phyloP scores from a whole-genome alignment of 257 asterid genomes.

The Misopates orontium region DNA sequence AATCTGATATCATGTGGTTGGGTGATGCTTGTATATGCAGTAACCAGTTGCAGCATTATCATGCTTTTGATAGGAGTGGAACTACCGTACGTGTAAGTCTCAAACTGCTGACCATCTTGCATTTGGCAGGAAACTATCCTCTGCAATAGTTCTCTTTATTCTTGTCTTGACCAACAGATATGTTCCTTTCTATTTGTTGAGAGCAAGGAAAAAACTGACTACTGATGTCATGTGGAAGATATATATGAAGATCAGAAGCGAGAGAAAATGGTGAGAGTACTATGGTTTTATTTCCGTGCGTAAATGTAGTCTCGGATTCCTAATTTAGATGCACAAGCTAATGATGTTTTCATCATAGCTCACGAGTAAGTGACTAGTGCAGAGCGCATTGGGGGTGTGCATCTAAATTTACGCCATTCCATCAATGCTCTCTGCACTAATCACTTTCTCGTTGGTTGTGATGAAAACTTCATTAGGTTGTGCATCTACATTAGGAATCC shows the following conservation, averaged over 20 bases:
- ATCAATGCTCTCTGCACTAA: conserved; percentile 40
- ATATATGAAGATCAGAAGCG: neutral
- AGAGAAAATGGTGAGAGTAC: neutral
- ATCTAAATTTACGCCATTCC: conserved; percentile 44
- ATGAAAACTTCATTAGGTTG: conserved; percentile 54
- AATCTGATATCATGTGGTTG: conserved; percentile 46
- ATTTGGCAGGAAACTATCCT: neutral
- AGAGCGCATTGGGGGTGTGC: conserved; percentile 41
- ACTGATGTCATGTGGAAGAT: neutral
- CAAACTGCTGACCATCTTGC: neutral
- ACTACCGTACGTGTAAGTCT: conserved; percentile 30
- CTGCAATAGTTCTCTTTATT: neutral
- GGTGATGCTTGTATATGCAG: conserved; percentile 51
- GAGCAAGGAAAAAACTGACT: too few species aligned
- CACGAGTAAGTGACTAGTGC: conserved; percentile 37
- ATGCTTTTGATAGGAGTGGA: conserved; percentile 39
- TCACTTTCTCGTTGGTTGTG: conserved; percentile 40
- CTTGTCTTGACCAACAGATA: neutral
- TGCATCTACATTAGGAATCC: conserved; percentile 31
- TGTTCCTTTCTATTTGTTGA: neutral
- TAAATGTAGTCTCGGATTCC: conserved; percentile 39
- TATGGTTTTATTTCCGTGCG: neutral
- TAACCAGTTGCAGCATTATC: conserved; percentile 56
- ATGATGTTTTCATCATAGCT: conserved; percentile 57
- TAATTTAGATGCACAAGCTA: conserved; percentile 30